Percentiles rank a stretch among this genome's conserved stretches.
These are phyloP conservation scores for Chlamydomonas sp. DNA, from an alignment of 139 green algal species.

Conservation along the genomic window DNA sequence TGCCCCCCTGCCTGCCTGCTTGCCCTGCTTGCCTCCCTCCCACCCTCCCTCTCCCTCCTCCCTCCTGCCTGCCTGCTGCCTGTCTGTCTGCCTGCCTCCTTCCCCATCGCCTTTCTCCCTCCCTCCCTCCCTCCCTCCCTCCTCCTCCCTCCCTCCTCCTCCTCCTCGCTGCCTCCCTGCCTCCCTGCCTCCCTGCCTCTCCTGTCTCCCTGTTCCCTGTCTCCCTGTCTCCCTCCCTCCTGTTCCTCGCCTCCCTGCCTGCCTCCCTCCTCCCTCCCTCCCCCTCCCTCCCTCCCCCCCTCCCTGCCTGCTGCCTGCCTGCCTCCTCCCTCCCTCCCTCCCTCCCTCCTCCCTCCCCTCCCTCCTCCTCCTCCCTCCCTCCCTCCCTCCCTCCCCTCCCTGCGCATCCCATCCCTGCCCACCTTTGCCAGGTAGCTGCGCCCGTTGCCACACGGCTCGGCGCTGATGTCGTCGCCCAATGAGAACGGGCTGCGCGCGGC, in stretches of 20 bases:
- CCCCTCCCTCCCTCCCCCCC: neutral
- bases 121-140: too few relatives aligned
- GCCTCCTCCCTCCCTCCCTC: neutral
- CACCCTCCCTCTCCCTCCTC: too few relatives aligned
- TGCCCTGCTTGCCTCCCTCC: too few relatives aligned
- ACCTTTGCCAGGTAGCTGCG: too few relatives aligned
- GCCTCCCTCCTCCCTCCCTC: neutral
- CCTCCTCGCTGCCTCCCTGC: neutral
- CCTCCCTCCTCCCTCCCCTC: neutral
- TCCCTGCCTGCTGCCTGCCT: neutral
- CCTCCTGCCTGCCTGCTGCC: too few relatives aligned
- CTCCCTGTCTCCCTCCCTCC: neutral
- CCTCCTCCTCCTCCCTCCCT: neutral
- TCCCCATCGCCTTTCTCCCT: too few relatives aligned
- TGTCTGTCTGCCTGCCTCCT: too few relatives aligned
- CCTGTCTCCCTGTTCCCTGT: neutral
- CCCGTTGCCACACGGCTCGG: too few relatives aligned
- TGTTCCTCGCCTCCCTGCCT: neutral
- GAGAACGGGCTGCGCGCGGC: too few relatives aligned
- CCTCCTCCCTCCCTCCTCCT: too few relatives aligned
- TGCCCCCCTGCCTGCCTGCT: too few relatives aligned
- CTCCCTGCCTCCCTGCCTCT: neutral
- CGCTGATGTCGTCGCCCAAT: too few relatives aligned
- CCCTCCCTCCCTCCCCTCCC: neutral
- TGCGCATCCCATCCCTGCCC: neutral